Base-by-base conservation (phyloP, 1,284 basidiomycete species). In the Mycena sp. region DNA sequence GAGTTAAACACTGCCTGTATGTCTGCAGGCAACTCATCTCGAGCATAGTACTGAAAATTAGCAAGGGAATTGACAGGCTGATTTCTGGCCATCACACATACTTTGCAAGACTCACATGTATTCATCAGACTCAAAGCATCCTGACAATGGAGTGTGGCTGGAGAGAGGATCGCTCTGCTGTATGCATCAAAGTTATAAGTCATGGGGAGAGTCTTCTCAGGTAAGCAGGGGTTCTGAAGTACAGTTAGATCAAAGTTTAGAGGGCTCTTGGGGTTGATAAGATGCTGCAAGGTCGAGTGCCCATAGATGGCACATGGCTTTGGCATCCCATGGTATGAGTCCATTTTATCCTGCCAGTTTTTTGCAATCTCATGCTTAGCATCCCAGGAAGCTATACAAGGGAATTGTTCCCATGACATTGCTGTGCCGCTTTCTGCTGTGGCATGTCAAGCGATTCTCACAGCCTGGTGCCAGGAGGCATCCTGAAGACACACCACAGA, bases 41-140 rank as follows among this genome's bases (percentile, higher is more conserved):
- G 29, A 0, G 30, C 58, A 32, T 59, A 59, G 25, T 59, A 59
- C 19, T 59, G 58, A 23, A 59, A 59, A n/a, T 59, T 59, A 3
- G 58, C 58, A 1, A 59, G 21, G 0, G 58, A 14, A 19, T 59
- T 30, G 2, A 52, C 7, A 2, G 58, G 49, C 12, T 59, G 58
- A 4, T 21, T 3, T 6, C 21, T 19, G n/a, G n/a, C n/a, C n/a
- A n/a, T n/a, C n/a, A n/a, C n/a, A n/a, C n/a, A n/a, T n/a, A n/a
- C n/a, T n/a, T 19, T 12, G 16, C 45, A 48, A 3, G 45, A 4
- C 6, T 4, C 11, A 16, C 45, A 48, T 26, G 29, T 48, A n/a
- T 48, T 26, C 26, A 48, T 48, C 4, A 29, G 6, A 16, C 17
- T 26, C 21, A 28, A 28, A 7, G 26, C 29, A 16, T 9, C 25